These are phyloP conservation scores for Rhizopogon parksii DNA, from an alignment of 1,284 basidiomycete species.

Conservation along the genomic window DNA sequence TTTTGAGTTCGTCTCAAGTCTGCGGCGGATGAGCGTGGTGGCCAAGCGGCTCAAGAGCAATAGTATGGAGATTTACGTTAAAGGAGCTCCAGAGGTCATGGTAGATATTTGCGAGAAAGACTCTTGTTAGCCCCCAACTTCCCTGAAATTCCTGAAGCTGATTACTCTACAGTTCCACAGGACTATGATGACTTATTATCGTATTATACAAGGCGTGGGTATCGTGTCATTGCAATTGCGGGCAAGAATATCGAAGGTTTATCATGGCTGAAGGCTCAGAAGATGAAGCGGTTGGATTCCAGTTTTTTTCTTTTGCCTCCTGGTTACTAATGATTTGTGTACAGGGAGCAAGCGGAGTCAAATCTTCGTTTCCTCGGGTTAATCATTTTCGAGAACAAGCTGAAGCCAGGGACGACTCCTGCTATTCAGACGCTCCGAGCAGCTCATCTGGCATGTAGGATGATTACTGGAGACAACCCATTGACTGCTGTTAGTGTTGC, in stretches of 20 bases:
- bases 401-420: constrained; percentile 90
- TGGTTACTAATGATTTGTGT: constrained; percentile 2
- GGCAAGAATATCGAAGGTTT: constrained; percentile 92
- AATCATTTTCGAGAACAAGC: constrained; percentile 98
- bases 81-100: constrained; percentile 99
- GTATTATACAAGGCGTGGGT: constrained; percentile 96
- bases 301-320: constrained; percentile 2
- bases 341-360: constrained; percentile 90
- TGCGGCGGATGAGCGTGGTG: constrained; percentile 96
- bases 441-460: constrained; percentile 90
- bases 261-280: constrained; percentile 96
- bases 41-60: constrained; percentile 92
- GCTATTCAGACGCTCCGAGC: constrained; percentile 85
- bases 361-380: constrained; percentile 89
- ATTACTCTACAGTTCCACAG: constrained; percentile 64
- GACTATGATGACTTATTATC: constrained; percentile 97
- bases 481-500: constrained; percentile 97
- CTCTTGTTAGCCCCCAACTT: constrained; percentile 57
- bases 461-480: constrained; percentile 99
- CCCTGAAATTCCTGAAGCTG: constrained; percentile 6
- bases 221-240: constrained; percentile 96
- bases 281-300: constrained; percentile 77
- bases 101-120: constrained; percentile 85
- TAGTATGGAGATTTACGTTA: constrained; percentile 98
- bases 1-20: constrained; percentile 93